These are phyloP conservation scores for Linum trigynum DNA, from an alignment of 345 rosid genomes.

Conservation along the genomic window DNA sequence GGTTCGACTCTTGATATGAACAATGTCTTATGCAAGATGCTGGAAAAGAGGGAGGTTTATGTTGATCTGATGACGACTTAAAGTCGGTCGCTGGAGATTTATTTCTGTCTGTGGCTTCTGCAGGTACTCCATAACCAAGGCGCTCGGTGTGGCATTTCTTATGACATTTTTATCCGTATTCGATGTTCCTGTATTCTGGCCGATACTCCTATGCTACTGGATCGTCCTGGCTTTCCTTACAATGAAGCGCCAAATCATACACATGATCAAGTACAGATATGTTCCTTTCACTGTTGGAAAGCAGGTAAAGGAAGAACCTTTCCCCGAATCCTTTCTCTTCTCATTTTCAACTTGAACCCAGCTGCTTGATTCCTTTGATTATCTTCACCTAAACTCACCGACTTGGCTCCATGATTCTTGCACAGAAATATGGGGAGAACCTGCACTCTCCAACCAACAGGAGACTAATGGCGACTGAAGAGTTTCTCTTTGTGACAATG, in stretches of 20 bases:
- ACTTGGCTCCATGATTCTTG: slow-evolving; percentile 5
- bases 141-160: slow-evolving; percentile 59
- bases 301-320: slow-evolving; percentile 34
- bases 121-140: slow-evolving; percentile 75
- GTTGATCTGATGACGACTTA: too few species aligned
- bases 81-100: neutral
- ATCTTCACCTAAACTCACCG: neutral
- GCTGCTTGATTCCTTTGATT: neutral
- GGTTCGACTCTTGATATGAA: too few species aligned
- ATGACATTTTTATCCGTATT: slow-evolving; percentile 78
- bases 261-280: slow-evolving; percentile 85
- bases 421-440: slow-evolving; percentile 36
- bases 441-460: slow-evolving; percentile 23
- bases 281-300: slow-evolving; percentile 62
- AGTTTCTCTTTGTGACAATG: neutral
- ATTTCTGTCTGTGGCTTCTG: slow-evolving; percentile 15
- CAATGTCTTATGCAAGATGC: too few species aligned
- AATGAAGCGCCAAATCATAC: slow-evolving; percentile 69
- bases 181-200: slow-evolving; percentile 88
- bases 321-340: neutral
- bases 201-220: slow-evolving; percentile 73
- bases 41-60: too few species aligned
- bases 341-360: neutral
- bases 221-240: slow-evolving; percentile 61
- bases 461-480: slow-evolving; percentile 29